A percentile compares a stretch with the other conserved stretches of the same genome.
phyloP scores from a whole-genome alignment of 2,329 filamentous ascomycete genomes.

The Cladophialophora yegresii region DNA sequence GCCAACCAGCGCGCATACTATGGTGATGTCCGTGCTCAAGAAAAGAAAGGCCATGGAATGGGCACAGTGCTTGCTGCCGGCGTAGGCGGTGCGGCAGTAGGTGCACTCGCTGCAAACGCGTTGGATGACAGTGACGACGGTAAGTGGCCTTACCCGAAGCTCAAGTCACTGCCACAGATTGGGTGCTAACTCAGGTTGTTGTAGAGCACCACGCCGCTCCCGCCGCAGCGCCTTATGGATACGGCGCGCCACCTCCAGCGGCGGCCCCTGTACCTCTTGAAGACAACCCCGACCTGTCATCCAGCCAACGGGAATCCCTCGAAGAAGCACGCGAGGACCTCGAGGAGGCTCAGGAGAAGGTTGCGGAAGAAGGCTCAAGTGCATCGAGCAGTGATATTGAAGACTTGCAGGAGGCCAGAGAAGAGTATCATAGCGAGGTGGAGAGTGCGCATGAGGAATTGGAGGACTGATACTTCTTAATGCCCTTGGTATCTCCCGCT shows the following conservation, averaged over 20 bases:
- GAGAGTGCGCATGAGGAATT: conserved; percentile 29
- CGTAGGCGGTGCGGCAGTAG: conserved; percentile 29
- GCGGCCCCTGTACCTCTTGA: conserved; percentile 22
- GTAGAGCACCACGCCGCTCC: conserved; percentile 6
- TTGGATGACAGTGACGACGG: conserved; percentile 22
- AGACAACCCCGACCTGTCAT: conserved; percentile 30
- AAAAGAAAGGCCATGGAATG: conserved; percentile 19
- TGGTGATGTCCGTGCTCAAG: conserved; percentile 9
- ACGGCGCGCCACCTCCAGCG: conserved; percentile 18
- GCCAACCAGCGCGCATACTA: conserved; percentile 18
- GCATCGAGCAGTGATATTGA: conserved; percentile 33
- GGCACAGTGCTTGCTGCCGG: conserved; percentile 28
- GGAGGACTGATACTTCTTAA: conserved; percentile 15
- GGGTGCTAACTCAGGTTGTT: conserved; percentile 1
- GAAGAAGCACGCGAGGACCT: conserved; percentile 31
- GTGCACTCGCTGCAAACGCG: conserved; percentile 28
- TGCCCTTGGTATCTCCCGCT: background rate
- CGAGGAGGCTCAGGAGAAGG: conserved; percentile 26
- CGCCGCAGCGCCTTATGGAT: conserved; percentile 4
- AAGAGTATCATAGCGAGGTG: conserved; percentile 31
- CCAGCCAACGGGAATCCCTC: conserved; percentile 27
- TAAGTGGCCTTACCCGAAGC: background rate
- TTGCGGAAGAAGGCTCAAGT: conserved; percentile 26
- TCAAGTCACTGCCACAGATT: background rate
- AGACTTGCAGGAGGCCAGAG: conserved; percentile 27